phyloP scores from a whole-genome alignment of 768 basidiomycete genomes.

The Wakefieldia striispora region DNA sequence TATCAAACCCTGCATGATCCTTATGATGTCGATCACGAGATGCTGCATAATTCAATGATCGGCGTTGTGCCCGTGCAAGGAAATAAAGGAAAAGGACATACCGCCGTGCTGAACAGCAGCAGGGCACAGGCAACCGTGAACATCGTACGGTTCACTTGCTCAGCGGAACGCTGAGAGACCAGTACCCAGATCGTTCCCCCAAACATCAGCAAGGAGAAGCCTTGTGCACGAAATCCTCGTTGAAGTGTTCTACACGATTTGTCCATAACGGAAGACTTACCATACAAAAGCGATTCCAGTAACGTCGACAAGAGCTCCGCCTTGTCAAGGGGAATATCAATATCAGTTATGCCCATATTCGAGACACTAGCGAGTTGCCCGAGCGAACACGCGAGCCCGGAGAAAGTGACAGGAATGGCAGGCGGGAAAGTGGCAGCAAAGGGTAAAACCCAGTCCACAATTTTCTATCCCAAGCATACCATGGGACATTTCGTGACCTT shows the following conservation, averaged over 20 bases:
- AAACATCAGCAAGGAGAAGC: conserved; percentile 32
- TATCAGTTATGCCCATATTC: not conserved
- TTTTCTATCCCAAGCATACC: no score
- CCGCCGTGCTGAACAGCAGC: conserved; percentile 23
- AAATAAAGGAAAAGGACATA: conserved; percentile 2
- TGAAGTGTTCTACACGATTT: not conserved
- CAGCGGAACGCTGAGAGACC: conserved; percentile 1
- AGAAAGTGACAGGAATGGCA: not conserved
- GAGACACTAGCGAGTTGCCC: not conserved
- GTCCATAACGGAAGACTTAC: not conserved
- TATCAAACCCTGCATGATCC: conserved; percentile 20
- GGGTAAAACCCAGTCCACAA: no score
- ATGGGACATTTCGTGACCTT: no score
- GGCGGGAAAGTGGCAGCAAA: no score
- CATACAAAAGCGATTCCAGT: conserved; percentile 3
- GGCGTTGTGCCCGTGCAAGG: not conserved
- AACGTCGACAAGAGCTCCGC: conserved; percentile 2
- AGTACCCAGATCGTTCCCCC: conserved; percentile 24
- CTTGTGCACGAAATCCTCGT: conserved; percentile 5
- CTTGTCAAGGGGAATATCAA: conserved; percentile 2
- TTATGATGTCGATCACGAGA: conserved; percentile 14
- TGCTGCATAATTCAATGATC: conserved; percentile 8
- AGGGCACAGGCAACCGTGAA: conserved; percentile 18
- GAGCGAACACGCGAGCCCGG: not conserved
- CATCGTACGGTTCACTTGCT: conserved; percentile 14